Conservation (phyloP, 129 eudicot species). For the Solidago caesia region DNA sequence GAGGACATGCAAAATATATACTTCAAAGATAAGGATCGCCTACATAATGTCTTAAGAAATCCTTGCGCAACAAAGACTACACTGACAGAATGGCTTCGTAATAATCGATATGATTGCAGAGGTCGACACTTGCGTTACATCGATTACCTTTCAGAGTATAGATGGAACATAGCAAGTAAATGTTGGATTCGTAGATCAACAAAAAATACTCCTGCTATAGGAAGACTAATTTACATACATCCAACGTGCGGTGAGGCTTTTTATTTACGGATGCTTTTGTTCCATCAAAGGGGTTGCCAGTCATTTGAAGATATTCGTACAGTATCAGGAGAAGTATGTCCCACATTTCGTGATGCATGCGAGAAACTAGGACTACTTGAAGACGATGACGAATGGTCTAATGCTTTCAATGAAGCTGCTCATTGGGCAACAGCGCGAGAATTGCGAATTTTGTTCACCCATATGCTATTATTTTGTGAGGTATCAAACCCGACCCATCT, state of each 20-base stretch:
- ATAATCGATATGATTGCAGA: accelerated
- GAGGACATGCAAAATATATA: too few species aligned
- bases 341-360: background rate
- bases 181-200: background rate
- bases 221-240: background rate
- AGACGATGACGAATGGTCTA: background rate
- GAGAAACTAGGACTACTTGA: background rate
- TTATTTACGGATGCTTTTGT: background rate
- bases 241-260: background rate
- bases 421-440: background rate
- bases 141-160: background rate
- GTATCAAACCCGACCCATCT: background rate
- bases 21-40: too few species aligned
- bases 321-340: background rate
- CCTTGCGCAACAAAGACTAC: background rate
- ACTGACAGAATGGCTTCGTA: background rate
- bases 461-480: background rate
- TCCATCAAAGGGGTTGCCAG: background rate
- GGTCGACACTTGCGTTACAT: background rate
- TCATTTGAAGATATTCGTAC: background rate
- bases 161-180: background rate
- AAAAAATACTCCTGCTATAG: background rate
- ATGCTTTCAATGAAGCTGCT: background rate
- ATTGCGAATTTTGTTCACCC: background rate
- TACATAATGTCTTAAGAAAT: too few species aligned